Evolutionary conservation across 2,329 filamentous ascomycete species (phyloP), one percentile per base, ranked within the genome.

Genomic region (Arthroderma sp.): DNA sequence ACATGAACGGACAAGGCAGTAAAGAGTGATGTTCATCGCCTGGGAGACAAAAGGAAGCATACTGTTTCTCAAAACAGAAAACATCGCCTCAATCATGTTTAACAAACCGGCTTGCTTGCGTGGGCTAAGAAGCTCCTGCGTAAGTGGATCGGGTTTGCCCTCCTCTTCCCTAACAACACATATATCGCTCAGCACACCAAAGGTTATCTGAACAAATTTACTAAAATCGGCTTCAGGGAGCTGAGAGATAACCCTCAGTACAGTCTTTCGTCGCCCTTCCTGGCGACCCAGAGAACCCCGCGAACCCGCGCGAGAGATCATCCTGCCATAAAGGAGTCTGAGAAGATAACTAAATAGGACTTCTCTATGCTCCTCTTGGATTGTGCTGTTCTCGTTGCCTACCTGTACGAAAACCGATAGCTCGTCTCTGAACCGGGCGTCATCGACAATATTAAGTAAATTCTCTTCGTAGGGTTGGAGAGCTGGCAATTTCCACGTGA

Each of bases 371-470:
- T 82, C 77, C 5, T 79, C 68, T 52, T 81, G 79, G 51, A 95
- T 82, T 44, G 80, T 65, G 46, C 79, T 79, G 48, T 75, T 69
- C 34, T 77, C 68, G 27, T 66, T 58, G 11, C 84, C 80, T 10
- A 82, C 76, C 56, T 86, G 82, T 43, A 98, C 74, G 51, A 98
- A 83, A 4, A 91, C 78, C 0, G 86, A 82, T n/a, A 98, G 73
- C 59, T 96, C 89, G 56, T 96, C 91, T 57, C 87, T 85, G 65
- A 96, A 94, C 40, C 85, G 77, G 27, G 84, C 80, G 50, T 96
- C 91, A 52, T 98, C 91, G 6, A 96, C 74, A 1, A 98, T 71
- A 54, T 86, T 88, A 49, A 86, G 74, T 27, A 98, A 65, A 53
- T 88, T 85, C 53, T 95, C 87, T 55, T 87, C 78, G 57, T 96